phyloP scores from a whole-genome alignment of 768 basidiomycete genomes.

The Crassisporium funariophilum region DNA sequence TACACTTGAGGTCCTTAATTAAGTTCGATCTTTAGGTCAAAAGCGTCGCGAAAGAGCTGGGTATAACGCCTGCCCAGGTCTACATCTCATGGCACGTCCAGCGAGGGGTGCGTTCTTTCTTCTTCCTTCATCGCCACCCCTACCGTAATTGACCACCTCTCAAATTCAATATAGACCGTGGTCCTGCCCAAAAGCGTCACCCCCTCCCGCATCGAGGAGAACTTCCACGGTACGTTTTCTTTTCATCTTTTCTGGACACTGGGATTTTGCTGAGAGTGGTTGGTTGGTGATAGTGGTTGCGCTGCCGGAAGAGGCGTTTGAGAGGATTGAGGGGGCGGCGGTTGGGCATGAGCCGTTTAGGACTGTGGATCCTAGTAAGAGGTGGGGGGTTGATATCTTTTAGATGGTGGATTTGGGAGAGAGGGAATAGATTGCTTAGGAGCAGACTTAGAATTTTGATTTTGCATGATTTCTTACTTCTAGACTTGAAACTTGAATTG shows the following conservation, averaged over 20 bases:
- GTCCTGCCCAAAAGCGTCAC: constrained; percentile 81
- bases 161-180: constrained; percentile 53
- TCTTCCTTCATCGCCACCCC: background rate
- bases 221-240: constrained; percentile 53
- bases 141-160: no score
- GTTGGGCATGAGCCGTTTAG: constrained; percentile 56
- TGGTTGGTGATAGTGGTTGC: constrained; percentile 27
- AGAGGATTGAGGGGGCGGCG: constrained; percentile 52
- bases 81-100: constrained; percentile 78
- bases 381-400: constrained; percentile 70
- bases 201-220: constrained; percentile 66
- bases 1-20: background rate
- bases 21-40: constrained; percentile 40
- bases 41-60: constrained; percentile 59
- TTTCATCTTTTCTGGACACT: no score
- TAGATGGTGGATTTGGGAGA: no score
- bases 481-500: no score
- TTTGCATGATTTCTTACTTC: no score
- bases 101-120: constrained; percentile 58
- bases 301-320: constrained; percentile 43
- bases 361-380: constrained; percentile 58
- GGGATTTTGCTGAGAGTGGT: background rate
- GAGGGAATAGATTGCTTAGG: no score
- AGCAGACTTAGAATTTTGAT: no score
- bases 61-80: constrained; percentile 75